Percentiles rank a stretch among this genome's conserved stretches.
Conservation (phyloP, 257 asterid species). For the Lavandula angustifolia region DNA sequence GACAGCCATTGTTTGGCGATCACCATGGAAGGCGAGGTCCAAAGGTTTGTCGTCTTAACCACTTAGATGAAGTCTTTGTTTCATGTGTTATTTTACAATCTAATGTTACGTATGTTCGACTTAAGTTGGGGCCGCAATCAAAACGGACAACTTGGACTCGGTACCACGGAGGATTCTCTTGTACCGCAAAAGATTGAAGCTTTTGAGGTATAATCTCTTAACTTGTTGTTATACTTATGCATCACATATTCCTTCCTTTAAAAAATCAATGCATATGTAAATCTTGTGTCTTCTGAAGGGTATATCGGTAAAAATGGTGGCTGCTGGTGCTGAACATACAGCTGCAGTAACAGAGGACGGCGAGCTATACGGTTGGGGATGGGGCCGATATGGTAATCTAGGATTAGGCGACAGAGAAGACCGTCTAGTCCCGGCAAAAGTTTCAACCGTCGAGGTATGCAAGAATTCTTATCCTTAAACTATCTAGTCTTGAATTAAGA, state of each 20-base stretch:
- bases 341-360: slow-evolving; percentile 99
- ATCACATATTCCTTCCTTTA: slow-evolving; percentile 5
- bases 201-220: slow-evolving; percentile 62
- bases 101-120: slow-evolving; percentile 31
- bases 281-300: slow-evolving; percentile 48
- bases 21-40: slow-evolving; percentile 96
- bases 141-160: slow-evolving; percentile 97
- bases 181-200: slow-evolving; percentile 88
- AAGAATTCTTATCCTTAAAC: background rate
- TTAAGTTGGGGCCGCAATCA: slow-evolving; percentile 98
- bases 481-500: too few relatives aligned
- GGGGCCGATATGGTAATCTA: slow-evolving; percentile 98
- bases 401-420: slow-evolving; percentile 95
- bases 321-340: slow-evolving; percentile 99
- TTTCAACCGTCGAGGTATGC: slow-evolving; percentile 63
- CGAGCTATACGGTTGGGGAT: slow-evolving; percentile 98
- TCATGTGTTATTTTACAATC: slow-evolving; percentile 11
- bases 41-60: slow-evolving; percentile 48
- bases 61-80: too few relatives aligned
- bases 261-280: slow-evolving; percentile 6
- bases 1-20: slow-evolving; percentile 99
- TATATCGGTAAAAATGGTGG: slow-evolving; percentile 82
- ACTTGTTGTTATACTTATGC: slow-evolving; percentile 5
- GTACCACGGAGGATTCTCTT: slow-evolving; percentile 87
- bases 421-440: slow-evolving; percentile 82